Conservation (phyloP, 345 rosid species). For the Conringia planisiliqua region DNA sequence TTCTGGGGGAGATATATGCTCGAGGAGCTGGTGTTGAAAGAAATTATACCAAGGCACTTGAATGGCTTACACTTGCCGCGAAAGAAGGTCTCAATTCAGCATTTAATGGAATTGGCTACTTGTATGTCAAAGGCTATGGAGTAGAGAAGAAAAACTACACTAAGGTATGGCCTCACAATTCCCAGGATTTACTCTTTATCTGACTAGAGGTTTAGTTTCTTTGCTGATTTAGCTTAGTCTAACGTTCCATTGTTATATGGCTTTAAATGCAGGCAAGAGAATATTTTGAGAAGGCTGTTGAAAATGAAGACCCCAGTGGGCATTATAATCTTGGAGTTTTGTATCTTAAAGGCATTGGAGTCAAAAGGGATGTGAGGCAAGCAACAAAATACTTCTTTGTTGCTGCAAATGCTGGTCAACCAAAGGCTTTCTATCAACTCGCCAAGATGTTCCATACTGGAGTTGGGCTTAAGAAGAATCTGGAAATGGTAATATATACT, state of each 20-base stretch:
- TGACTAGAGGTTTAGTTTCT: neutral
- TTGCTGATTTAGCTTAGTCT: constrained; percentile 2
- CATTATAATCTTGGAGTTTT: constrained; percentile 95
- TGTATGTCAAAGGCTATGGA: constrained; percentile 95
- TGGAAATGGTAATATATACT: constrained; percentile 52
- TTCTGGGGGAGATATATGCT: constrained; percentile 96
- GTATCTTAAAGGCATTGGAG: constrained; percentile 88
- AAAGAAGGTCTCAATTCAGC: constrained; percentile 80
- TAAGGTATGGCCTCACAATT: constrained; percentile 42
- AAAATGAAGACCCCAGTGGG: constrained; percentile 73
- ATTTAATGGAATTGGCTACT: constrained; percentile 92
- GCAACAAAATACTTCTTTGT: constrained; percentile 66
- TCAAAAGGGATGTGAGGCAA: constrained; percentile 75
- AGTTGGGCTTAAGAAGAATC: constrained; percentile 82
- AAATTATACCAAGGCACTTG: constrained; percentile 88
- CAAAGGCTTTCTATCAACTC: constrained; percentile 96
- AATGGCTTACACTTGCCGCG: constrained; percentile 89
- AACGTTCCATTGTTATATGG: neutral
- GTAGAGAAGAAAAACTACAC: constrained; percentile 93
- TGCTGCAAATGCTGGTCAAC: constrained; percentile 96
- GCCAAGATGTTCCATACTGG: constrained; percentile 99
- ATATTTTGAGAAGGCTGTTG: constrained; percentile 91
- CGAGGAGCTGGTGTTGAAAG: constrained; percentile 98
- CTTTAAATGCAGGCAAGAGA: constrained; percentile 71
- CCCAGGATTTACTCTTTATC: neutral